A percentile compares a stretch with the other conserved stretches of the same genome.
These are phyloP conservation scores for Ceratocystis albifundus DNA, from an alignment of 2,329 filamentous ascomycete species.

Conservation along the genomic window DNA sequence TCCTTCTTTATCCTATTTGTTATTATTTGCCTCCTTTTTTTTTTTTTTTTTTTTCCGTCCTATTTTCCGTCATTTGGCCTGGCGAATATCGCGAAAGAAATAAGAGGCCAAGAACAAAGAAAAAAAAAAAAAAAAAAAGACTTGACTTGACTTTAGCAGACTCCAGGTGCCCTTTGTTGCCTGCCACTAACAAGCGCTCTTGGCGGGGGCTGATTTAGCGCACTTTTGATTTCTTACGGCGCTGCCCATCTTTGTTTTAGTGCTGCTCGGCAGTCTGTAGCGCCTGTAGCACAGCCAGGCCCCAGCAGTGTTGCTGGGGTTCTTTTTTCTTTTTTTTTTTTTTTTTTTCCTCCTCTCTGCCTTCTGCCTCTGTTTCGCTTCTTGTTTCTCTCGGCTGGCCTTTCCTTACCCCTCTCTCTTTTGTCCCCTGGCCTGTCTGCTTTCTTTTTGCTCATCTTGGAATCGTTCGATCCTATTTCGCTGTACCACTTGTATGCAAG, in stretches of 20 bases:
- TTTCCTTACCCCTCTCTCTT: not conserved
- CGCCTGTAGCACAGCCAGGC: not conserved
- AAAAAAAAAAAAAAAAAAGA: not conserved
- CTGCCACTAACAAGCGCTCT: not conserved
- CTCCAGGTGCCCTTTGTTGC: not conserved
- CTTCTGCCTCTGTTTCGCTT: not conserved
- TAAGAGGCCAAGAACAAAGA: not conserved
- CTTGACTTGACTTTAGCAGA: not conserved
- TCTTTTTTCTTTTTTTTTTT: not conserved
- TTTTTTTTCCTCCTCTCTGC: not conserved
- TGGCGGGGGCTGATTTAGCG: not conserved
- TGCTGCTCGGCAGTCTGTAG: not conserved
- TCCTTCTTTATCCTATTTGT: no score
- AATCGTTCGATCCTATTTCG: constrained; percentile 14
- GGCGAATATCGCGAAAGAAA: not conserved
- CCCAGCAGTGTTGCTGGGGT: not conserved
- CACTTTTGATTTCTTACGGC: not conserved
- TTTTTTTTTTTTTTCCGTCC: no score
- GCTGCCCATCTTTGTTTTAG: not conserved
- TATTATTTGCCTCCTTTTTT: no score
- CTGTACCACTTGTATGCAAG: constrained; percentile 12
- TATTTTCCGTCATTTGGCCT: no score
- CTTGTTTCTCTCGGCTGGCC: not conserved
- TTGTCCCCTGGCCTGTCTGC: not conserved
- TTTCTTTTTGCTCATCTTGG: constrained; percentile 4